phyloP scores from a whole-genome alignment of 495 filamentous ascomycete genomes.

The Aspergillus campestris region DNA sequence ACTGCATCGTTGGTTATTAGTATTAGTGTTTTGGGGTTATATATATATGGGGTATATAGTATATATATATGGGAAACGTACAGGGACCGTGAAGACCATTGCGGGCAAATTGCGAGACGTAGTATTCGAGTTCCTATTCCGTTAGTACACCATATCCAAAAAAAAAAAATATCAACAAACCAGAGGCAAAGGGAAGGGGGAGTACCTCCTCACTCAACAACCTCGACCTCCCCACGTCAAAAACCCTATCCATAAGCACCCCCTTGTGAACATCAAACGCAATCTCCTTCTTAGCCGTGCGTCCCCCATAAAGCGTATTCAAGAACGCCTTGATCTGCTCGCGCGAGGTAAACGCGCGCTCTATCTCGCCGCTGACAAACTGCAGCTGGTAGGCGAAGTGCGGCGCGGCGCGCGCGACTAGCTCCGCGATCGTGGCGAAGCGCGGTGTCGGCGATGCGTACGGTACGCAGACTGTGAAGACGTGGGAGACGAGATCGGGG shows the following conservation, averaged over 20 bases:
- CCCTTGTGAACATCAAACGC: conserved; percentile 50
- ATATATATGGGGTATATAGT: background rate
- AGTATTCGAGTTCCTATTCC: conserved; percentile 61
- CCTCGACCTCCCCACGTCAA: conserved; percentile 35
- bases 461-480: conserved; percentile 76
- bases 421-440: conserved; percentile 42
- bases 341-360: conserved; percentile 45
- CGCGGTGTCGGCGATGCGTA: conserved; percentile 44
- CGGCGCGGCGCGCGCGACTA: conserved; percentile 53
- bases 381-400: conserved; percentile 80
- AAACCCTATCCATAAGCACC: conserved; percentile 45
- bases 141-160: conserved; percentile 6
- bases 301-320: conserved; percentile 58
- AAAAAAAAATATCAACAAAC: conserved; percentile 5
- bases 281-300: conserved; percentile 41
- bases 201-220: conserved; percentile 52
- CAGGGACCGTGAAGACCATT: conserved; percentile 67
- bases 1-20: conserved; percentile 25
- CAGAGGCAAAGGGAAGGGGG: background rate
- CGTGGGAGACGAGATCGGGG: conserved; percentile 58
- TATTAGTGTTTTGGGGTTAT: background rate
- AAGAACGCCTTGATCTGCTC: conserved; percentile 60
- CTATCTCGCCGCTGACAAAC: conserved; percentile 57
- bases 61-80: conserved; percentile 31
- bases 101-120: conserved; percentile 58